A percentile compares a stretch with the other conserved stretches of the same genome.
phyloP scores from a whole-genome alignment of 73 alveolate species.

The Paramecium tetraurelia region DNA sequence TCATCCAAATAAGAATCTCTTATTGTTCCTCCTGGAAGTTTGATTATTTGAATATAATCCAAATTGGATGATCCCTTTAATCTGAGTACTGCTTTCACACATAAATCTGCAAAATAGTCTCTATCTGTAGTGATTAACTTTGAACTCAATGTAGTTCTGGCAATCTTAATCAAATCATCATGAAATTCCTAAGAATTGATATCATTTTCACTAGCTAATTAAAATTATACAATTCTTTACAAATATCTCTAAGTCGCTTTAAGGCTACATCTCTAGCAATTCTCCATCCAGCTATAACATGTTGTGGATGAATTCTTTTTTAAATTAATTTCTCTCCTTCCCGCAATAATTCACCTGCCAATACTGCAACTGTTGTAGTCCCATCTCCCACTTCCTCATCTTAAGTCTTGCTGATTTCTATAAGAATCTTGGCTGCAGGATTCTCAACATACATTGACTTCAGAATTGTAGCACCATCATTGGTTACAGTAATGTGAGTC shows the following conservation, averaged over 20 bases:
- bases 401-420: conserved; percentile 94
- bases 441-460: conserved; percentile 94
- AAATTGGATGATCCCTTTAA: conserved; percentile 88
- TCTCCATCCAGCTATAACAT: conserved; percentile 92
- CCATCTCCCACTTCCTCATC: conserved; percentile 99
- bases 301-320: conserved; percentile 91
- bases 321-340: conserved; percentile 94
- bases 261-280: conserved; percentile 92
- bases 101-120: conserved; percentile 93
- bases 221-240: neutral
- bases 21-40: conserved; percentile 96
- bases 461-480: conserved; percentile 97
- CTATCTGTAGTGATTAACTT: conserved; percentile 90
- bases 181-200: conserved; percentile 78
- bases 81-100: conserved; percentile 97
- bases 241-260: conserved; percentile 67
- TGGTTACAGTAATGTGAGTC: conserved; percentile 89
- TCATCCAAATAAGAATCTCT: conserved; percentile 95
- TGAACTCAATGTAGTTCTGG: conserved; percentile 95
- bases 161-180: conserved; percentile 90
- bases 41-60: conserved; percentile 90
- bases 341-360: conserved; percentile 96
- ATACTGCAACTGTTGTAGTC: conserved; percentile 93
- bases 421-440: conserved; percentile 97
- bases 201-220: conserved; percentile 75